These are phyloP conservation scores for Tylopilus sp. DNA, from an alignment of 1,284 basidiomycete species.

Conservation along the genomic window DNA sequence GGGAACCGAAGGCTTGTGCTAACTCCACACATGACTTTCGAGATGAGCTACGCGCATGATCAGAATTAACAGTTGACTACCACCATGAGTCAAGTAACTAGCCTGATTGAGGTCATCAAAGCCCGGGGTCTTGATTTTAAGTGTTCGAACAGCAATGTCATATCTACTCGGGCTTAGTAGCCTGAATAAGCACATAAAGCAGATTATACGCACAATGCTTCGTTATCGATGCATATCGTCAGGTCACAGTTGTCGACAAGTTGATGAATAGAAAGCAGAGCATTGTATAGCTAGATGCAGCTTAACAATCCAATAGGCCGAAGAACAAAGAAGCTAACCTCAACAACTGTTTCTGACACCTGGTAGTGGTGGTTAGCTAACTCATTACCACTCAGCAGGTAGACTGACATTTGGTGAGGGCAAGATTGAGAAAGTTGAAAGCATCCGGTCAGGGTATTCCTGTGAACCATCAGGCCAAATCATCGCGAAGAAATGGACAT, in stretches of 20 bases:
- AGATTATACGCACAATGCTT: slow-evolving; percentile 65
- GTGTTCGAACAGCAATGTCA: slow-evolving; percentile 72
- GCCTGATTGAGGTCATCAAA: slow-evolving; percentile 80
- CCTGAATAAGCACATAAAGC: background rate
- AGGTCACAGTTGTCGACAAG: slow-evolving; percentile 89
- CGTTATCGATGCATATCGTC: slow-evolving; percentile 90
- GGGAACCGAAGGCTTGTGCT: slow-evolving; percentile 91
- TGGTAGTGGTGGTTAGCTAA: slow-evolving; percentile 28
- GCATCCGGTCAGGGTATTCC: slow-evolving; percentile 92
- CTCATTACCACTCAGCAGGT: background rate
- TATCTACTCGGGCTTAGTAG: slow-evolving; percentile 45
- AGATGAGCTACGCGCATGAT: slow-evolving; percentile 52
- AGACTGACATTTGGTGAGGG: slow-evolving; percentile 79
- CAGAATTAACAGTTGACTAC: background rate
- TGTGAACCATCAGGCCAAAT: slow-evolving; percentile 26
- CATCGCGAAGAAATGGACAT: background rate
- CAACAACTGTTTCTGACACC: slow-evolving; percentile 94
- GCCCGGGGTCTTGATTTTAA: slow-evolving; percentile 67
- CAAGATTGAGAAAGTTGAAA: slow-evolving; percentile 87
- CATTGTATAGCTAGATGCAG: slow-evolving; percentile 72
- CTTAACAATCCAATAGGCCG: slow-evolving; percentile 1
- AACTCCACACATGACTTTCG: slow-evolving; percentile 85
- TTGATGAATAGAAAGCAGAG: slow-evolving; percentile 86
- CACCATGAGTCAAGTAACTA: slow-evolving; percentile 32
- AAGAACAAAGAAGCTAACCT: slow-evolving; percentile 42